A percentile compares a stretch with the other conserved stretches of the same genome.
phyloP scores from a whole-genome alignment of 305 asterid species.

The Fraxinus baroniana region DNA sequence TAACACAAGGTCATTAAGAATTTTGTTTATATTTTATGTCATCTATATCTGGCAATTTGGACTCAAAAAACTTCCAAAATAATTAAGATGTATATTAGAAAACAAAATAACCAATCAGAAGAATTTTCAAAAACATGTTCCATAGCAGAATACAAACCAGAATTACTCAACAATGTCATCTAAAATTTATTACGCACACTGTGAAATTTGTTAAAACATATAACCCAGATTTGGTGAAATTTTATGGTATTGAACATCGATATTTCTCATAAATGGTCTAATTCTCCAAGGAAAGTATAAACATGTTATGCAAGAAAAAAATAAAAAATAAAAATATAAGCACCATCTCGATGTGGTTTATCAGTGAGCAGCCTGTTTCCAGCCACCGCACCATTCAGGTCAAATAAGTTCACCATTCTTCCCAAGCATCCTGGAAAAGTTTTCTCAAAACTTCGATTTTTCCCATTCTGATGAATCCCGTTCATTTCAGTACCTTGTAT shows the following conservation, averaged over 20 bases:
- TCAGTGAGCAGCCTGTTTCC: conserved; percentile 67
- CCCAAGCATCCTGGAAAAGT: conserved; percentile 86
- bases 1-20: conserved; percentile 11
- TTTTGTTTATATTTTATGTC: neutral
- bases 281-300: neutral
- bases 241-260: neutral
- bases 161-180: neutral
- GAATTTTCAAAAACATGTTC: neutral
- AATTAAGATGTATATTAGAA: neutral
- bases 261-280: neutral
- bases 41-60: conserved; percentile 9
- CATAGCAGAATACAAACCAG: neutral
- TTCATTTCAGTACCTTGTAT: conserved; percentile 69
- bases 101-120: neutral
- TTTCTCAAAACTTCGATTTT: conserved; percentile 46
- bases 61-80: neutral
- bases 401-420: conserved; percentile 84
- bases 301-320: neutral
- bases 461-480: conserved; percentile 43
- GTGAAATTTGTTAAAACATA: neutral
- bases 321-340: neutral
- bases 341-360: conserved; percentile 71
- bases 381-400: conserved; percentile 57
- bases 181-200: neutral
- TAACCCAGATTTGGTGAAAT: neutral